phyloP scores from a whole-genome alignment of 1,139 yeast genomes.

The Magnusiomyces suaveolens region DNA sequence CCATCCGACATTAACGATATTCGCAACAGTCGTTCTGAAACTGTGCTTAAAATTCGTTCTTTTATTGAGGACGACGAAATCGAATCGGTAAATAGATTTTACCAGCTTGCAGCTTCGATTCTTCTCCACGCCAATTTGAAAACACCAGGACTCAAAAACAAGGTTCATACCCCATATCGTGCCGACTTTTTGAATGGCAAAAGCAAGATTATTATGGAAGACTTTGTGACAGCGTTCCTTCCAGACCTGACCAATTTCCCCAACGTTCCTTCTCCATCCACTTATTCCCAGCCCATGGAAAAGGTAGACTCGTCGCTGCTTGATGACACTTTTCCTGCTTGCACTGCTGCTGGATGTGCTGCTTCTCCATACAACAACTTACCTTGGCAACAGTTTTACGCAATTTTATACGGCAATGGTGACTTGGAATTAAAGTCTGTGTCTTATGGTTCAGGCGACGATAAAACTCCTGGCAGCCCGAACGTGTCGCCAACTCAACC shows the following conservation, averaged over 20 bases:
- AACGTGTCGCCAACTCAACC: no score
- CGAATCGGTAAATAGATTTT: not conserved
- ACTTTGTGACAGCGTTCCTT: not conserved
- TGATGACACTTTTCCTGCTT: not conserved
- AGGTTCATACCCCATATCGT: constrained; percentile 4
- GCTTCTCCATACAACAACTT: constrained; percentile 6
- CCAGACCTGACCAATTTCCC: not conserved
- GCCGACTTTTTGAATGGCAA: not conserved
- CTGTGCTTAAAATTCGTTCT: no score
- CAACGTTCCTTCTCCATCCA: not conserved
- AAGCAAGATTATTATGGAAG: not conserved
- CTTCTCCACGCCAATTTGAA: constrained; percentile 11
- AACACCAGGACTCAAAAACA: constrained; percentile 5
- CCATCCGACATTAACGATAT: no score
- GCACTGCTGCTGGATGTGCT: not conserved
- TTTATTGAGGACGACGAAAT: not conserved
- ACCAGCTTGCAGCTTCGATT: constrained; percentile 5
- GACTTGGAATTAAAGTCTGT: constrained; percentile 5
- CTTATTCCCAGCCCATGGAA: not conserved
- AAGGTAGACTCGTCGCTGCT: not conserved
- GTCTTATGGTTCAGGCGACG: no score
- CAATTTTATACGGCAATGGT: constrained; percentile 4
- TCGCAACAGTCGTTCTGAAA: no score
- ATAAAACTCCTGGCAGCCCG: no score
- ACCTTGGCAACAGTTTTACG: constrained; percentile 7